phyloP scores from a whole-genome alignment of 768 basidiomycete species.

The Gloeopeniophorella convolvens region DNA sequence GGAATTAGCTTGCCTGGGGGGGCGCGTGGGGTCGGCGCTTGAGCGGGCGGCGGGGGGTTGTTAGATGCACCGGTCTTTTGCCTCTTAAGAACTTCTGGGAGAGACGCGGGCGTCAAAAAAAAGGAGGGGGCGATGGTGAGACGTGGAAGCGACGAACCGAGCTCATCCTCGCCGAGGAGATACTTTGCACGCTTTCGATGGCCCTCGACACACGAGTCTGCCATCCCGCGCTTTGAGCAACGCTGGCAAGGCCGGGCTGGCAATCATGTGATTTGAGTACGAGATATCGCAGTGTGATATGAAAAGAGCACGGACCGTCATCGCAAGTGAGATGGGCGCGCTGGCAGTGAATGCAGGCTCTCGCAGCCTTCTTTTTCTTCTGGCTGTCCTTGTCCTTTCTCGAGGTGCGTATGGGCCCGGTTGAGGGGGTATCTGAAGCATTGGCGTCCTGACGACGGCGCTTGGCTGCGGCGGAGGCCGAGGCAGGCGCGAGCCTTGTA shows the following conservation, averaged over 20 bases:
- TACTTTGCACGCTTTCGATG: conserved; percentile 98
- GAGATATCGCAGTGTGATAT: conserved; percentile 9
- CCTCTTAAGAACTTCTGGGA: conserved; percentile 16
- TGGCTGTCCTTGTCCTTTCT: conserved; percentile 62
- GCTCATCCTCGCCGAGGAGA: conserved; percentile 87
- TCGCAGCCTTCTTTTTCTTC: conserved; percentile 92
- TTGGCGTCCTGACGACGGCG: conserved; percentile 50
- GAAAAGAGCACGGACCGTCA: conserved; percentile 61
- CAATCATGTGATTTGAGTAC: conserved; percentile 18
- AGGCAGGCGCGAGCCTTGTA: not conserved
- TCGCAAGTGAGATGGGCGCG: conserved; percentile 99
- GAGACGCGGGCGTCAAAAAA: not conserved
- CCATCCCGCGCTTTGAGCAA: conserved; percentile 91
- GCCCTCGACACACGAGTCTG: conserved; percentile 85
- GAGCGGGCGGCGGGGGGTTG: conserved; percentile 2
- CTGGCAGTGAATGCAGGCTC: conserved; percentile 94
- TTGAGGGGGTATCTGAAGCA: conserved; percentile 49
- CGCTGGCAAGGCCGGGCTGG: conserved; percentile 93
- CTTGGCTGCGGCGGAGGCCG: conserved; percentile 4
- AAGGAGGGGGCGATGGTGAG: conserved; percentile 18
- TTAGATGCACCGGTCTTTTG: conserved; percentile 5
- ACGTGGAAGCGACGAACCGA: conserved; percentile 46
- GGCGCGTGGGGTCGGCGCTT: conserved; percentile 5
- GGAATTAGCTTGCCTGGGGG: not conserved
- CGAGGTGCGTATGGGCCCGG: conserved; percentile 37